These are phyloP conservation scores for Alternaria triticina DNA, from an alignment of 2,329 filamentous ascomycete species.

Conservation along the genomic window DNA sequence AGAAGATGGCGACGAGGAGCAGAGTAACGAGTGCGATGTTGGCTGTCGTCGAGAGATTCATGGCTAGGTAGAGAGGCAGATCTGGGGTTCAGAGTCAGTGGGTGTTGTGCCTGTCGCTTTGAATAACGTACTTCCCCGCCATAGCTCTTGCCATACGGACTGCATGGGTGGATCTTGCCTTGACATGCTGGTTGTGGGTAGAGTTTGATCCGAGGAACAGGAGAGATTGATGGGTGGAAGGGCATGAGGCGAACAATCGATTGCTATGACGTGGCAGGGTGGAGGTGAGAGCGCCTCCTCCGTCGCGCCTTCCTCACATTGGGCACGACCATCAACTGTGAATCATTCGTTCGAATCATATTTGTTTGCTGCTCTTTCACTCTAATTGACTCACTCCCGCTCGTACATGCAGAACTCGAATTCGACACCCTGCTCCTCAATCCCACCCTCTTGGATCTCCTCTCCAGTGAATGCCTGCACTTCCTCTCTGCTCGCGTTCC, in stretches of 20 bases:
- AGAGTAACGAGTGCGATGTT: constrained; percentile 2
- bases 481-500: constrained; percentile 57
- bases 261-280: not conserved
- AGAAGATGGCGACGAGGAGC: constrained; percentile 2
- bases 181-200: not conserved
- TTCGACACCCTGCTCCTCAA: constrained; percentile 67
- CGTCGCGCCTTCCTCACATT: not conserved
- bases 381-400: constrained; percentile 23
- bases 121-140: not conserved
- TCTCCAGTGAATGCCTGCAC: constrained; percentile 72
- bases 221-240: not conserved
- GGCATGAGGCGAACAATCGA: not conserved
- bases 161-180: not conserved
- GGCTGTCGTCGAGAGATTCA: not conserved
- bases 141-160: constrained; percentile 6
- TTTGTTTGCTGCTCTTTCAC: not conserved
- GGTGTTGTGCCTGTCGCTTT: not conserved
- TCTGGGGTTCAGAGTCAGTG: not conserved
- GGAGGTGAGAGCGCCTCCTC: not conserved
- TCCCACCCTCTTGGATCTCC: constrained; percentile 60
- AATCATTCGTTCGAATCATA: not conserved
- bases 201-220: not conserved
- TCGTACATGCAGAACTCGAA: constrained; percentile 79
- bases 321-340: not conserved
- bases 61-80: not conserved